Evolutionary conservation across 352 stramenopile species (phyloP).

Genomic region (Phytophthora ohioensis): DNA sequence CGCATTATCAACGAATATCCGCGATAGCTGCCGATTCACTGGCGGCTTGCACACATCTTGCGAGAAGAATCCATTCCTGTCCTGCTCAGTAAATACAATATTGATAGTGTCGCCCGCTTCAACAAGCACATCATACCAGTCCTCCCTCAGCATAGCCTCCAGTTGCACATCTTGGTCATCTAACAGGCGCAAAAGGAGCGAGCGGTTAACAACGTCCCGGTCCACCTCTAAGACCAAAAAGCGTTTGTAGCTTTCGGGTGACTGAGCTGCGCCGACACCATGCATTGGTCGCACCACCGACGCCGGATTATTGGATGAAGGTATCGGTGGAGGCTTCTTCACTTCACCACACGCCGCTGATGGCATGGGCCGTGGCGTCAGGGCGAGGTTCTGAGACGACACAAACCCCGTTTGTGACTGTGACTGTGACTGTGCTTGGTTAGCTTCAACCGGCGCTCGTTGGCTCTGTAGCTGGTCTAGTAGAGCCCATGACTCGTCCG

Average conservation of each 20-base stretch:
- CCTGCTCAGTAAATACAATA: conserved; percentile 73
- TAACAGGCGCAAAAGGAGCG: conserved; percentile 65
- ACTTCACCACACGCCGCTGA: conserved; percentile 16
- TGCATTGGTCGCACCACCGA: conserved; percentile 35
- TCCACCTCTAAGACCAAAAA: conserved; percentile 78
- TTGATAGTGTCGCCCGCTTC: conserved; percentile 84
- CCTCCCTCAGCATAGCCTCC: conserved; percentile 63
- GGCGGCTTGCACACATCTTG: conserved; percentile 25
- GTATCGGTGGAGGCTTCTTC: conserved; percentile 20
- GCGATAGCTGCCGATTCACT: conserved; percentile 8
- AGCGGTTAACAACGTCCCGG: conserved; percentile 55
- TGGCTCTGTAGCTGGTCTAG: conserved; percentile 76
- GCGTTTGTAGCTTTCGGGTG: conserved; percentile 54
- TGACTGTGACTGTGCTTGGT: conserved; percentile 23
- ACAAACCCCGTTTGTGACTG: conserved; percentile 41
- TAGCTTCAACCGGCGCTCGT: conserved; percentile 34
- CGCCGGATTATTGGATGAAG: conserved; percentile 11
- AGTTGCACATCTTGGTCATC: conserved; percentile 73
- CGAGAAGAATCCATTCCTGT: conserved; percentile 55
- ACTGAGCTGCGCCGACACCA: background rate
- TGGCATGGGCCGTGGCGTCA: conserved; percentile 44
- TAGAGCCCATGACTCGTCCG: conserved; percentile 79
- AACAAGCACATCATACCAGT: conserved; percentile 83
- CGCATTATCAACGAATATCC: conserved; percentile 61
- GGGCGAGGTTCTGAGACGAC: conserved; percentile 36